Base-by-base conservation (phyloP, 192 early-diverging fungal species). In the Linnemannia zychae region DNA sequence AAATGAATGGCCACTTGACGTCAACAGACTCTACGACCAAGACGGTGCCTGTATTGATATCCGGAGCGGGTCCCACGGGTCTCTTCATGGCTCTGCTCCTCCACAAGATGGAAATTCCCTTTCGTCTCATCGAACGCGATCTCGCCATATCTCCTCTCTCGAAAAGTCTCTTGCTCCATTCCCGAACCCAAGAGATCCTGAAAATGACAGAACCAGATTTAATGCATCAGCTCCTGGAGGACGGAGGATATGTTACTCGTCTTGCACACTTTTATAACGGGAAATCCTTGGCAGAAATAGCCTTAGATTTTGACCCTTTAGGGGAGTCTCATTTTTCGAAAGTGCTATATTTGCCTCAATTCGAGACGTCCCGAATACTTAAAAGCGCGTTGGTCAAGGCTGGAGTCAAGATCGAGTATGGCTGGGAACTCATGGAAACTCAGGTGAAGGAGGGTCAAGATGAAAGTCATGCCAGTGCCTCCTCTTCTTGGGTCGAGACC, bases 351-450 rank as follows among this genome's bases (percentile, higher is more conserved):
- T 36, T 79, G 67, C 71, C 71, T 31, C 80, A 84, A 53, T 7
- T 24, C 7, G 66, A 65, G 28, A 77, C 74, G 1, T 74, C 67
- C 4, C 68, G 53, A 37, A 82, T 82, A 69, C 38, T 79, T 67
- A 20, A 46, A 7, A 66, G 63, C 24, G 65, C 65, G 50, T 53
- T 79, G 44, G 46, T 66, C 9, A 53, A 80, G 49, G 2, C 57
- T 7, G 82, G 87, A 0, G 75, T 70, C 2, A 50, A 71, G 53
- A 53, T 88, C 18, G 83, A 85, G 31, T 40, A 40, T 20, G 83
- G 83, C 12, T 85, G 83, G 83, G 83, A 85, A 38, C 63, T 85
- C 0, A 9, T 82, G 28, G 75, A 82, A 20, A 82, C 78, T 1
- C 73, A 33, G 34, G 78, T 79, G 36, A 22, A 73, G 22, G 78